Evolutionary conservation across 2,329 filamentous ascomycete genomes (phyloP).

Genomic region (Fusarium sp.): DNA sequence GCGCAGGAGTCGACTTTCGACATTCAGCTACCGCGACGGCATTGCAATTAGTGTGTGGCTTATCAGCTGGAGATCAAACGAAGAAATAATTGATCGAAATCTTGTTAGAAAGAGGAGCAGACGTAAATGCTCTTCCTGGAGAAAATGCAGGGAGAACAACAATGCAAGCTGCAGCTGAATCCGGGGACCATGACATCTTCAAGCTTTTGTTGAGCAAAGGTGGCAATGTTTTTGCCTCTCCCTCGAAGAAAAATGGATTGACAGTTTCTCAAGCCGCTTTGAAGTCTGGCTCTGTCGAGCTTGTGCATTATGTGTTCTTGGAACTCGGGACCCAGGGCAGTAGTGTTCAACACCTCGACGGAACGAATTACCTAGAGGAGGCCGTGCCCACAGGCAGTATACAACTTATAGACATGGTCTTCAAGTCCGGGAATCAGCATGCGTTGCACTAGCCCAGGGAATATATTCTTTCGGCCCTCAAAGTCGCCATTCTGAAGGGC

Average conservation of each 20-base stretch:
- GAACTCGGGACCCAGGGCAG: not conserved
- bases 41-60: not conserved
- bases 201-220: fast-evolving
- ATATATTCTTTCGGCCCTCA: fast-evolving
- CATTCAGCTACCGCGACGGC: not conserved
- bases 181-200: fast-evolving
- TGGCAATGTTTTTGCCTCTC: not conserved
- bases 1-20: not conserved
- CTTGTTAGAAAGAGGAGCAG: not conserved
- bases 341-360: fast-evolving
- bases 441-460: fast-evolving
- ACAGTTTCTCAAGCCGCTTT: not conserved
- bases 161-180: not conserved
- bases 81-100: not conserved
- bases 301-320: not conserved
- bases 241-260: fast-evolving
- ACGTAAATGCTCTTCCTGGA: not conserved
- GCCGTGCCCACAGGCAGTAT: fast-evolving
- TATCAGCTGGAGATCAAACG: fast-evolving
- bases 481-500: fast-evolving
- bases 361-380: not conserved
- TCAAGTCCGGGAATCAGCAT: fast-evolving
- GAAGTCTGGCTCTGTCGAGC: not conserved
- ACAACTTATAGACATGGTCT: fast-evolving
- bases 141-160: not conserved